phyloP scores from a whole-genome alignment of 495 filamentous ascomycete genomes.

The Xylaria longipes region DNA sequence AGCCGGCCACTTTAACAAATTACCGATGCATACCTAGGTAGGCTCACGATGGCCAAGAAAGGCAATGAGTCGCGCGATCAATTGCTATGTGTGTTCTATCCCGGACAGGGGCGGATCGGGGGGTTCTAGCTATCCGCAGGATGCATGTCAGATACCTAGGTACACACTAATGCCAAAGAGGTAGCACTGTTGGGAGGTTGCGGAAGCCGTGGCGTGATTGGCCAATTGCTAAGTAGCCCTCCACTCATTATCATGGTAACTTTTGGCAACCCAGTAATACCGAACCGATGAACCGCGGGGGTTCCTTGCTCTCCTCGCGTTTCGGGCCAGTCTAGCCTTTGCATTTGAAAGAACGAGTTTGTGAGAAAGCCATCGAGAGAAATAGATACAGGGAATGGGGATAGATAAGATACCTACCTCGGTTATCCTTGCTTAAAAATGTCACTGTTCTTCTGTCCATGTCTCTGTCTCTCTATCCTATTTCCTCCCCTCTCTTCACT shows the following conservation, averaged over 20 bases:
- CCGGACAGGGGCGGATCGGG: not conserved
- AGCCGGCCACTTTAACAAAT: not conserved
- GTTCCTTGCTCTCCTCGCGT: not conserved
- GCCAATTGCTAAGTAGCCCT: conserved; percentile 13
- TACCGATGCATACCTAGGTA: not conserved
- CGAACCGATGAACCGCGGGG: conserved; percentile 3
- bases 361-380: not conserved
- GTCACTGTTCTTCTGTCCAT: not conserved
- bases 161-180: not conserved
- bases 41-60: conserved; percentile 14
- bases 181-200: not conserved
- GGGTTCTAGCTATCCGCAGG: not conserved
- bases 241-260: not conserved
- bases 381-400: not conserved
- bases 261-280: not conserved
- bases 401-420: conserved; percentile 1
- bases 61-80: conserved; percentile 23
- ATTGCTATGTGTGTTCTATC: not conserved
- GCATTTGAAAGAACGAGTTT: not conserved
- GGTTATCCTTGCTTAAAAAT: not conserved
- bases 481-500: not conserved
- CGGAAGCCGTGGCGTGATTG: not conserved
- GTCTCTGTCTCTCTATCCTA: not conserved
- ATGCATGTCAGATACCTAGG: conserved; percentile 5
- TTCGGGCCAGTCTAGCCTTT: conserved; percentile 9